Evolutionary conservation across 768 basidiomycete species (phyloP), one percentile per base, ranked within the genome.

Genomic region (Pleurotus platypus): DNA sequence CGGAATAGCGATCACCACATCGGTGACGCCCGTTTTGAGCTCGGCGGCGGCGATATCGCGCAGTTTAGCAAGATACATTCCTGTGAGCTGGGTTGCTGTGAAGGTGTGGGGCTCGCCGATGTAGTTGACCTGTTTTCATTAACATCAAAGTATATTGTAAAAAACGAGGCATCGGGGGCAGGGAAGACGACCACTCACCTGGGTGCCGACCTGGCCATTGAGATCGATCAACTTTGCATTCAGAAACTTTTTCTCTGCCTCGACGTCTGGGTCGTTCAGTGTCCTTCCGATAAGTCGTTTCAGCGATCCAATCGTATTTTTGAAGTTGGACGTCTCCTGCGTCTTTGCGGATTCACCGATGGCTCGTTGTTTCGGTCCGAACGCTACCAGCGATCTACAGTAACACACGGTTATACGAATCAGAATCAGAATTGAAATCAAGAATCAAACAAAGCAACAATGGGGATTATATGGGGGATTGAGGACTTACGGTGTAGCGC

Each of bases 301-400:
- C 66, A 98, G 78, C 0, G 85, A 88, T 42, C 97, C 97, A 69
- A 97, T 80, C 22, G 97, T 98, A 78, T 98, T 99, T 74, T 86
- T 90, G 82, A 94, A 98, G 76, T 98, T 98, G 63, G 94, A 95
- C 13, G 89, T 97, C 74, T 98, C 96, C 64, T 95, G 92, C 0
- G 92, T 98, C 79, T 98, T 99, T 64, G 95, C 96, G 16, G 94
- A 61, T 73, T 99, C 96, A 61, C 97, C 96, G 69, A 98, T 90
- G 48, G 87, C 72, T 46, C 96, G 89, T 65, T 94, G 90, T 69
- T 92, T 93, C 18, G 85, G 84, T 11, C 95, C 94, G 72, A 97
- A 99, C 5, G 92, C 93, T 57, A 99, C 87, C 60, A 99, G 84
- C 45, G 96, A 95, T 68, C 95, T 98, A 65, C 5, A 42, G 18